These are phyloP conservation scores for Spathaspora passalidarum DNA, from an alignment of 805 yeast genomes.

Conservation along the genomic window DNA sequence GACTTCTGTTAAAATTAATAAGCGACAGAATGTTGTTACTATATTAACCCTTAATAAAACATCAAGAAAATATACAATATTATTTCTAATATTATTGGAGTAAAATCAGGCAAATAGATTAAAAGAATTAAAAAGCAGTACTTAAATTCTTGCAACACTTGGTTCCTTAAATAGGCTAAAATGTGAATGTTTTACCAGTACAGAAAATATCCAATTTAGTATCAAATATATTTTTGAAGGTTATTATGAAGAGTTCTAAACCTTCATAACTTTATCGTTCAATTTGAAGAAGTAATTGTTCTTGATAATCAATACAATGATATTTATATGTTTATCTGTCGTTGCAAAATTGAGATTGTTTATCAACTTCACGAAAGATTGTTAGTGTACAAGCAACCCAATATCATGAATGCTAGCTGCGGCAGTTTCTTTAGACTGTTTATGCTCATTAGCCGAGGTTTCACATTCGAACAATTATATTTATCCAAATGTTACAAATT, in stretches of 20 bases:
- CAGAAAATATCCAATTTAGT: not conserved
- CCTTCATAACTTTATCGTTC: constrained; percentile 1
- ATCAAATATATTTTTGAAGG: not conserved
- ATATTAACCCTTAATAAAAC: not conserved
- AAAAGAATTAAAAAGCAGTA: constrained; percentile 7
- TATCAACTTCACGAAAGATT: constrained; percentile 6
- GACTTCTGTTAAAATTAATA: not conserved
- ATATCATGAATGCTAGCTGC: not conserved
- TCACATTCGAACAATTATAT: constrained; percentile 2
- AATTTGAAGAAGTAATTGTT: constrained; percentile 3
- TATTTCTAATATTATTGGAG: not conserved
- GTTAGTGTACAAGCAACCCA: not conserved
- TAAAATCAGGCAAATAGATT: constrained; percentile 7
- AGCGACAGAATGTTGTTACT: constrained; percentile 3
- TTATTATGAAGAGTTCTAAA: constrained; percentile 1
- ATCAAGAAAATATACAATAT: constrained; percentile 5
- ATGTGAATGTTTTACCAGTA: not conserved
- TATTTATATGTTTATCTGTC: constrained; percentile 7
- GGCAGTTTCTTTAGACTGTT: constrained; percentile 5
- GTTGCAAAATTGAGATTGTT: constrained; percentile 9
- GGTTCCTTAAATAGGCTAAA: not conserved
- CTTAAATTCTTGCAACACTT: constrained; percentile 6
- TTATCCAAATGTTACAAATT: constrained; percentile 2
- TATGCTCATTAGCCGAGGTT: constrained; percentile 8
- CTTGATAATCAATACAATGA: constrained; percentile 9